Evolutionary conservation across 169 alveolate species (phyloP).

Genomic region (Babesia ovata): DNA sequence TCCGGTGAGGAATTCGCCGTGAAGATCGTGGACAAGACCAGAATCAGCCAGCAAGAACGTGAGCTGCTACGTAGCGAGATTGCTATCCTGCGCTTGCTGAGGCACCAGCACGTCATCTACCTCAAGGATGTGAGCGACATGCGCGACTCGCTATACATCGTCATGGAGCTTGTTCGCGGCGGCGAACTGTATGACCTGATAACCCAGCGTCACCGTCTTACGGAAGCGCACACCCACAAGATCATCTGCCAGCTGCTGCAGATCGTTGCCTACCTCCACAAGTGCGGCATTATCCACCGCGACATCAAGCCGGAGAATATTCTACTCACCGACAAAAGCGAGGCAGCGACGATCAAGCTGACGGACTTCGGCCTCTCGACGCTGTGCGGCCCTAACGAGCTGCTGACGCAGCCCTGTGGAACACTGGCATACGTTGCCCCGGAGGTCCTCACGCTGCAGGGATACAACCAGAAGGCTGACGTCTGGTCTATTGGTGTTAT

Average conservation of each 20-base stretch:
- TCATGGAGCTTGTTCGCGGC: constrained; percentile 88
- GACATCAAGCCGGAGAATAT: constrained; percentile 97
- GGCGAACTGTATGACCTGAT: constrained; percentile 86
- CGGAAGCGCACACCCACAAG: constrained; percentile 82
- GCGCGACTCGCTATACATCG: constrained; percentile 82
- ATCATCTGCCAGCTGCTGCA: constrained; percentile 88
- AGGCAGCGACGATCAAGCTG: constrained; percentile 88
- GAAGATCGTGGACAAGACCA: constrained; percentile 83
- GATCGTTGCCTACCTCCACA: constrained; percentile 93
- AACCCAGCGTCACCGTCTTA: constrained; percentile 67
- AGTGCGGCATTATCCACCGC: constrained; percentile 92
- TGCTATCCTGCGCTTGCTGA: constrained; percentile 80
- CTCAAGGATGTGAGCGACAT: constrained; percentile 86
- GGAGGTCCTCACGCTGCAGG: constrained; percentile 87
- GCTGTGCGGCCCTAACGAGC: constrained; percentile 86
- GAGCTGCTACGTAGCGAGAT: constrained; percentile 86
- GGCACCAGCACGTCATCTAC: constrained; percentile 86
- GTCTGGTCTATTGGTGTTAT: constrained; percentile 92
- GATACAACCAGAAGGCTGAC: constrained; percentile 87
- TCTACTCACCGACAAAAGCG: constrained; percentile 88
- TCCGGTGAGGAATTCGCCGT: constrained; percentile 84
- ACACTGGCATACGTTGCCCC: constrained; percentile 92
- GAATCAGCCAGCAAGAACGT: constrained; percentile 79
- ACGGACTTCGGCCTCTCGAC: constrained; percentile 94
- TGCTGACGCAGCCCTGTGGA: constrained; percentile 88